phyloP scores from a whole-genome alignment of 116 monocot genomes.

The Thalassia testudinum region DNA sequence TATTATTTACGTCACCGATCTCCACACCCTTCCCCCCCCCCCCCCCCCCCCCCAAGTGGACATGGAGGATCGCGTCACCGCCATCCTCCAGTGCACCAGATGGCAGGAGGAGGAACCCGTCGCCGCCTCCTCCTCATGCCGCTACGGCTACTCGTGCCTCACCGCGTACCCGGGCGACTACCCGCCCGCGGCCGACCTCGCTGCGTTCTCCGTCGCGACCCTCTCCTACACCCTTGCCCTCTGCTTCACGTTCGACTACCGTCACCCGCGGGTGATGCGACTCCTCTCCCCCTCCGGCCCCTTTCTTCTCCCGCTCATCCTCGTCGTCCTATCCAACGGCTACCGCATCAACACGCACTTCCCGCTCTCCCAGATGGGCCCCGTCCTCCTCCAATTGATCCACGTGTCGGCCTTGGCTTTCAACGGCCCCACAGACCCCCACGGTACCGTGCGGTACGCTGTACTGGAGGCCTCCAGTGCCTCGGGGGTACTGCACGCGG shows the following conservation, averaged over 20 bases:
- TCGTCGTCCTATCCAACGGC: conserved; percentile 50
- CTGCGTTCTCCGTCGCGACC: conserved; percentile 23
- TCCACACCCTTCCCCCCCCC: too few relatives aligned
- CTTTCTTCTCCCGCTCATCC: conserved; percentile 32
- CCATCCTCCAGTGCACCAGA: conserved; percentile 69
- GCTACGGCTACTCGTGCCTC: conserved; percentile 68
- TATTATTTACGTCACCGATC: too few relatives aligned
- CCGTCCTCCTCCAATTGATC: conserved; percentile 45
- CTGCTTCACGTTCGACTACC: conserved; percentile 21
- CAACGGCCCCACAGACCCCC: conserved; percentile 17
- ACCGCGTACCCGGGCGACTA: conserved; percentile 38
- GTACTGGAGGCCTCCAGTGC: conserved; percentile 64
- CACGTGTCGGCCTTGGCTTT: conserved; percentile 69
- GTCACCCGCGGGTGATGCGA: conserved; percentile 20
- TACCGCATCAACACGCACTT: conserved; percentile 43
- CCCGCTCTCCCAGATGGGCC: conserved; percentile 48
- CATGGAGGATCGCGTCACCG: conserved; percentile 5
- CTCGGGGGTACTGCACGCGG: conserved; percentile 73
- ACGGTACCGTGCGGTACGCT: conserved; percentile 27
- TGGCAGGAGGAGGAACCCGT: conserved; percentile 65
- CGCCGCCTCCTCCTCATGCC: conserved; percentile 31
- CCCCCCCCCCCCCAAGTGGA: neutral
- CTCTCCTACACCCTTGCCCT: conserved; percentile 22
- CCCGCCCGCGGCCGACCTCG: conserved; percentile 25
- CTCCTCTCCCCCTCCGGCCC: conserved; percentile 57